Conservation (phyloP, 2,329 filamentous ascomycete species). For the Zymoseptoria crescenta region DNA sequence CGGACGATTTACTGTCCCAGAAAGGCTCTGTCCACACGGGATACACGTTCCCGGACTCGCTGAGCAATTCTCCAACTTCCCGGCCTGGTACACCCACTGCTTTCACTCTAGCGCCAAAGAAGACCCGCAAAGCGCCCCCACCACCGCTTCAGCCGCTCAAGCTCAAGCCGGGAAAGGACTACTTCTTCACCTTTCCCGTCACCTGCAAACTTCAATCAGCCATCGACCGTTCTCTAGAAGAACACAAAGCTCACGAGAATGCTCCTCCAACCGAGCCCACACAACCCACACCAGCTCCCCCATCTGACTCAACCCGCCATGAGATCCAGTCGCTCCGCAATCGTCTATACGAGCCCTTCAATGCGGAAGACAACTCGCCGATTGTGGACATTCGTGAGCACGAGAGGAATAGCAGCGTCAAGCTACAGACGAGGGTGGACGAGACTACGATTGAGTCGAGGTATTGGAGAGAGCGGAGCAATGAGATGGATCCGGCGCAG, state of each 20-base stretch:
- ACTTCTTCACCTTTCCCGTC: not conserved
- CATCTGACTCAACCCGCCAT: not conserved
- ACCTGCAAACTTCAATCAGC: not conserved
- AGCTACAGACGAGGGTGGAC: not conserved
- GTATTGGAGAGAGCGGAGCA: not conserved
- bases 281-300: not conserved
- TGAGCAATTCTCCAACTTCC: not conserved
- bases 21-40: not conserved
- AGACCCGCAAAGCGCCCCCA: not conserved
- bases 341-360: not conserved
- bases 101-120: not conserved
- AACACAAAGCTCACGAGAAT: not conserved
- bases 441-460: not conserved
- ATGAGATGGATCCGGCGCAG: not conserved
- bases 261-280: not conserved
- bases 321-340: not conserved
- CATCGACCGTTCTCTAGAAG: not conserved
- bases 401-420: not conserved
- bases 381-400: not conserved
- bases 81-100: not conserved
- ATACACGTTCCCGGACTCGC: not conserved
- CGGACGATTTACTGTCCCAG: not conserved
- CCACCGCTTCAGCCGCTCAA: not conserved
- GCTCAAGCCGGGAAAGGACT: not conserved
- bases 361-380: not conserved